These are phyloP conservation scores for Colletotrichum camelliae DNA, from an alignment of 2,329 filamentous ascomycete genomes.

Conservation along the genomic window DNA sequence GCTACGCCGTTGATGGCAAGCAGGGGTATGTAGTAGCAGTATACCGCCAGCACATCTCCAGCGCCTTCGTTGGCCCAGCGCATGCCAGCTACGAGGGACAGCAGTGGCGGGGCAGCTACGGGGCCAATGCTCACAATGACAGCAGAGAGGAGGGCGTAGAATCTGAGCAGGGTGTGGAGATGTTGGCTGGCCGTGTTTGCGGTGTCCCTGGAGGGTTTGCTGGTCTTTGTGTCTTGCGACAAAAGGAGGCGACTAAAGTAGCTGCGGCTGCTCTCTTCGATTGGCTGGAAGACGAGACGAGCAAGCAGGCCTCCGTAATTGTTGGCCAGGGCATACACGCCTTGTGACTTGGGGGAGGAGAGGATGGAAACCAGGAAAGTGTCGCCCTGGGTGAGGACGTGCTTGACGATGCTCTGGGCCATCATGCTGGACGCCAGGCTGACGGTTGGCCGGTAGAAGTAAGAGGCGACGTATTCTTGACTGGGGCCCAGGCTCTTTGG, in stretches of 20 bases:
- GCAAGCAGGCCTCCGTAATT: conserved; percentile 94
- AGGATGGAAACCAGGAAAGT: conserved; percentile 84
- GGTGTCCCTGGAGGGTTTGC: conserved; percentile 27
- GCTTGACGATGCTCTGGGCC: conserved; percentile 88
- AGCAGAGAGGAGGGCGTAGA: conserved; percentile 78
- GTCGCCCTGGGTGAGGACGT: conserved; percentile 93
- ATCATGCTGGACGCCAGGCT: conserved; percentile 82
- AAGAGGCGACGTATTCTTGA: conserved; percentile 55
- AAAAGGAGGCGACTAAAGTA: conserved; percentile 84
- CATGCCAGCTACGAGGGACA: conserved; percentile 77
- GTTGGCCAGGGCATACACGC: conserved; percentile 89
- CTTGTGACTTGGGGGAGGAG: conserved; percentile 80
- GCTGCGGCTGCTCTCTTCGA: conserved; percentile 91
- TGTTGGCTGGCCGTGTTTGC: conserved; percentile 49
- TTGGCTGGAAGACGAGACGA: conserved; percentile 88
- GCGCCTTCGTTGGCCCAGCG: conserved; percentile 80
- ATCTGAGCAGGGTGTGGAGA: conserved; percentile 68
- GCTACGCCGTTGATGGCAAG: conserved; percentile 90
- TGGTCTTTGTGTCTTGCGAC: conserved; percentile 24
- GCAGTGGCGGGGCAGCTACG: conserved; percentile 72
- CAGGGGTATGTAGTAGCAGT: conserved; percentile 93
- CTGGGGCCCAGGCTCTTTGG: conserved; percentile 41
- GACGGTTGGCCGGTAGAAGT: conserved; percentile 74
- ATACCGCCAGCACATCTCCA: conserved; percentile 74
- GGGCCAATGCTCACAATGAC: conserved; percentile 76